These are phyloP conservation scores for Talaromyces sp. DNA, from an alignment of 2,329 filamentous ascomycete species.

Conservation along the genomic window DNA sequence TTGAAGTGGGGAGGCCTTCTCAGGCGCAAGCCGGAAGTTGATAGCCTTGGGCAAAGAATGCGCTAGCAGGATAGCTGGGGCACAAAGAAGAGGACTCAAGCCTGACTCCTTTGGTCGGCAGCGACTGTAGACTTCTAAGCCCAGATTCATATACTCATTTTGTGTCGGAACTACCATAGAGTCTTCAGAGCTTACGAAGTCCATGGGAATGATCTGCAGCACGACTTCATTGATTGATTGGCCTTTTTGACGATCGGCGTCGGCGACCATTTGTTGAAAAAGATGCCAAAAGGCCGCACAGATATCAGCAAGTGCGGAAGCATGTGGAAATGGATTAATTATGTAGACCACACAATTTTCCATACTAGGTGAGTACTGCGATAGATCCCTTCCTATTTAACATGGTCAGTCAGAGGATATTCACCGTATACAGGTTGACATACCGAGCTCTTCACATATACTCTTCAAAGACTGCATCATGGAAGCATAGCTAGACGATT, in stretches of 20 bases:
- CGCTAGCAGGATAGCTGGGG: slow-evolving; percentile 58
- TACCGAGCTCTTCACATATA: slow-evolving; percentile 43
- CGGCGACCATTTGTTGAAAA: slow-evolving; percentile 56
- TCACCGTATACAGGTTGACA: slow-evolving; percentile 10
- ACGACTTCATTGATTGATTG: slow-evolving; percentile 52
- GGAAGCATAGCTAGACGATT: slow-evolving; percentile 31
- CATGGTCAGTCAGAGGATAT: slow-evolving; percentile 14
- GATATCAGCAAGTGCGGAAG: slow-evolving; percentile 52
- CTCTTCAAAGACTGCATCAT: slow-evolving; percentile 38
- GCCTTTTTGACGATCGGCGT: slow-evolving; percentile 35
- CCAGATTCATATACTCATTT: slow-evolving; percentile 52
- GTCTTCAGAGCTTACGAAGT: slow-evolving; percentile 56
- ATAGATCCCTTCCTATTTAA: slow-evolving; percentile 37
- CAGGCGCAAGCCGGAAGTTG: slow-evolving; percentile 57
- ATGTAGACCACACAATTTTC: slow-evolving; percentile 61
- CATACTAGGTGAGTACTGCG: slow-evolving; percentile 33
- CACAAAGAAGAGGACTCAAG: slow-evolving; percentile 47
- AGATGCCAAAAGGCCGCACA: slow-evolving; percentile 61
- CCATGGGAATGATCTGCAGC: slow-evolving; percentile 61
- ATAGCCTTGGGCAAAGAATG: slow-evolving; percentile 56
- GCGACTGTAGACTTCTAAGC: slow-evolving; percentile 61
- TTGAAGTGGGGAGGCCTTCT: slow-evolving; percentile 58
- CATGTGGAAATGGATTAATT: slow-evolving; percentile 56
- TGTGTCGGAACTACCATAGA: slow-evolving; percentile 56
- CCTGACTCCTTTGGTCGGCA: slow-evolving; percentile 51